Evolutionary conservation across 2,329 filamentous ascomycete genomes (phyloP), one percentile per base, ranked within the genome.

Genomic region (Fusarium algeriense): DNA sequence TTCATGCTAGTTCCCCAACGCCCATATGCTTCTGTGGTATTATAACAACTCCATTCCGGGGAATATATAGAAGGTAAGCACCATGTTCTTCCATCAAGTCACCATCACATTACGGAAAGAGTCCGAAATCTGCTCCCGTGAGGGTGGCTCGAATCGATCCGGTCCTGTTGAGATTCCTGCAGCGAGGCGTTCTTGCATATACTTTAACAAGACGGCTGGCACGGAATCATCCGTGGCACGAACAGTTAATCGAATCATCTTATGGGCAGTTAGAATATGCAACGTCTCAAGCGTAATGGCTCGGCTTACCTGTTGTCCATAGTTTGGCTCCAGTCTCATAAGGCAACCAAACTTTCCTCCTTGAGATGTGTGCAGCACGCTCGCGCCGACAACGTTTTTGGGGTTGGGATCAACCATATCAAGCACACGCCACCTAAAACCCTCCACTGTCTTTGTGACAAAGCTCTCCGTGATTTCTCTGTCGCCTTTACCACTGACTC

Each of bases 191-290:
- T 95, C 93, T 78, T 97, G 92, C 94, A 99, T 97, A 63, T 93
- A 84, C 80, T 93, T 95, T 77, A 96, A 84, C 61, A 99, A 80
- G 23, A 95, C 87, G 3, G 89, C 87, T 11, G 96, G 94, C 0
- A 99, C 93, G 35, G 86, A 89, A 78, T 98, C 96, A 77, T 98
- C 95, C 2, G 96, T 99, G 9, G 95, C 96, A 69, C 96, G 89
- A 75, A 99, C 92, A 0, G 96, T 99, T 67, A 98, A 86, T 57
- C 96, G 95, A 77, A 97, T 93, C 94, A 98, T 98, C 96, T 98
- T 74, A 11, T 67, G 52, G 34, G 43, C 9, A 15, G 64, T 77
- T 67, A 77, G 73, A 35, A 49, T 45, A 17, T 28, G 23, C 26
- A 19, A 26, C 11, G 11, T n/a, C 28, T n/a, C 41, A 23, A 45